Conservation (phyloP, 345 rosid species). For the Citrus sinensis region DVS_A1.0 CM039164.1:28529501-28530000, state of each 20-base stretch:
- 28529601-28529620: slow-evolving; percentile 36
- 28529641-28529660: too few relatives aligned
- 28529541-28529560: too few relatives aligned
- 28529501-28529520: background rate
- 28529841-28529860: slow-evolving; percentile 41
- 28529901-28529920: background rate
- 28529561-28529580: slow-evolving; percentile 24
- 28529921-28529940: background rate
- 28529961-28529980: slow-evolving; percentile 16
- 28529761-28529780: background rate
- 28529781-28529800: slow-evolving; percentile 31
- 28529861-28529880: slow-evolving; percentile 46
- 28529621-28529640: slow-evolving; percentile 26
- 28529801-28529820: slow-evolving; percentile 23
- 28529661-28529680: background rate
- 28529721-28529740: too few relatives aligned
- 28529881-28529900: background rate
- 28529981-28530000: slow-evolving; percentile 33
- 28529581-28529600: slow-evolving; percentile 26
- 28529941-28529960: background rate
- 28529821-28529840: slow-evolving; percentile 21
- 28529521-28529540: background rate
- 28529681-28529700: too few relatives aligned
- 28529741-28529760: background rate
- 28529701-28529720: too few relatives aligned